These are phyloP conservation scores for Umbelopsis isabellina DNA, from an alignment of 192 early-diverging fungal species.

Conservation along the genomic window DNA sequence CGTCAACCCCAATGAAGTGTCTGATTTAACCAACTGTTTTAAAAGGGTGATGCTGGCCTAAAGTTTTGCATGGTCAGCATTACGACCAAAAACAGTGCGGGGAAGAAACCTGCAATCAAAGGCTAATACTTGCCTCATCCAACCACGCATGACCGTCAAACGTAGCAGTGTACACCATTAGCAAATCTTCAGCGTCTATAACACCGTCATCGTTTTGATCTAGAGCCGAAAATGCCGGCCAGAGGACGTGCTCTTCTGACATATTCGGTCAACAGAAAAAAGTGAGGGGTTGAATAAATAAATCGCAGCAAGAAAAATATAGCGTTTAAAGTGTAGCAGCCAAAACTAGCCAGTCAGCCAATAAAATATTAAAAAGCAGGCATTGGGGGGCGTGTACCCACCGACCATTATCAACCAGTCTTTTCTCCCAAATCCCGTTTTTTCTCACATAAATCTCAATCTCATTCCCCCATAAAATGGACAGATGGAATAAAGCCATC, in stretches of 20 bases:
- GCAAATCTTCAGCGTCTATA: slow-evolving; percentile 50
- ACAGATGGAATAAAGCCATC: slow-evolving; percentile 23
- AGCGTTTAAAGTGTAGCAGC: not conserved
- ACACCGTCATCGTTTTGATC: slow-evolving; percentile 56
- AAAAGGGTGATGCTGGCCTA: not conserved
- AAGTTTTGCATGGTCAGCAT: not conserved
- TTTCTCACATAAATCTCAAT: not conserved
- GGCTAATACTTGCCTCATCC: slow-evolving; percentile 34
- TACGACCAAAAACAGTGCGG: not conserved
- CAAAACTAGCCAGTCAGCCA: too few species aligned
- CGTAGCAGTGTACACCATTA: slow-evolving; percentile 41
- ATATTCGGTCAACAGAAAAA: not conserved
- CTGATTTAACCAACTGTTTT: slow-evolving; percentile 11
- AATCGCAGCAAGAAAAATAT: not conserved
- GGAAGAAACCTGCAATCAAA: not conserved
- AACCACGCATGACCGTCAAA: slow-evolving; percentile 38
- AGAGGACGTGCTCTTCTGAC: slow-evolving; percentile 30
- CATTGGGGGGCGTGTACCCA: not conserved
- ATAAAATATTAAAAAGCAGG: too few species aligned
- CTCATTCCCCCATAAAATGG: not conserved
- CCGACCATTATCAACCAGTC: not conserved
- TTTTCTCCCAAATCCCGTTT: not conserved
- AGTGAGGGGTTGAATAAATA: not conserved
- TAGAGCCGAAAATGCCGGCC: slow-evolving; percentile 48
- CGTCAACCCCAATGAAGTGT: slow-evolving; percentile 9